A percentile compares a stretch with the other conserved stretches of the same genome.
These are phyloP conservation scores for Pseudocercospora pini-densiflorae DNA, from an alignment of 2,329 filamentous ascomycete species.

Conservation along the genomic window DNA sequence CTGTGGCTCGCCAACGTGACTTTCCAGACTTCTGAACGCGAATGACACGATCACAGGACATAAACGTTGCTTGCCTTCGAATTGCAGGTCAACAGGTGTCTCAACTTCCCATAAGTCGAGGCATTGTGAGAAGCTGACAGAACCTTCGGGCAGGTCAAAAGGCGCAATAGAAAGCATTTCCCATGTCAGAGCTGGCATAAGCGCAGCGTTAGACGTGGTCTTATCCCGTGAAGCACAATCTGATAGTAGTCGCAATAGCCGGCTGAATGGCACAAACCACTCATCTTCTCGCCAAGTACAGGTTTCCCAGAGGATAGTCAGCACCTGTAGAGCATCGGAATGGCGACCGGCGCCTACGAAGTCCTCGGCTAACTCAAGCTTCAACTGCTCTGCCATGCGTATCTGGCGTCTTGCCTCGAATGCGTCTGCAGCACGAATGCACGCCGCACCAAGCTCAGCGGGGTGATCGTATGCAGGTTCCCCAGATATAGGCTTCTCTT, in stretches of 20 bases:
- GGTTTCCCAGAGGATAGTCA: slow-evolving; percentile 59
- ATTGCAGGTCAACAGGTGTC: slow-evolving; percentile 21
- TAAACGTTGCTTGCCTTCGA: slow-evolving; percentile 28
- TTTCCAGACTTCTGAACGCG: slow-evolving; percentile 58
- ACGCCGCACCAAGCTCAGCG: slow-evolving; percentile 52
- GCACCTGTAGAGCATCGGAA: slow-evolving; percentile 55
- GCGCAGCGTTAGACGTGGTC: slow-evolving; percentile 47
- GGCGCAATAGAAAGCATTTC: slow-evolving; percentile 50
- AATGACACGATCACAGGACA: slow-evolving; percentile 55
- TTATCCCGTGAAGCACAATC: slow-evolving; percentile 51
- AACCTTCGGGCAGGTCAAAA: slow-evolving; percentile 9
- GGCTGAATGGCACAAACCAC: slow-evolving; percentile 63
- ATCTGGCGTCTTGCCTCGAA: slow-evolving; percentile 59
- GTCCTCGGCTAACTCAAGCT: slow-evolving; percentile 60
- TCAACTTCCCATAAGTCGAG: slow-evolving; percentile 22
- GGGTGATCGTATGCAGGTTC: slow-evolving; percentile 56
- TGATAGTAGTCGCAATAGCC: slow-evolving; percentile 59
- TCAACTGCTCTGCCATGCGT: slow-evolving; percentile 59
- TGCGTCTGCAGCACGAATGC: slow-evolving; percentile 53
- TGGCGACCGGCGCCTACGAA: slow-evolving; percentile 56
- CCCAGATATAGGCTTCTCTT: slow-evolving; percentile 55
- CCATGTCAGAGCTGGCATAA: slow-evolving; percentile 60
- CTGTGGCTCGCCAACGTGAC: slow-evolving; percentile 63
- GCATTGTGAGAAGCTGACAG: slow-evolving; percentile 25
- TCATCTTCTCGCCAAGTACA: slow-evolving; percentile 63